Evolutionary conservation across 176 grass and related monocot species (phyloP), one percentile per base, ranked within the genome.

Genomic region (Paspalum vaginatum): DNA sequence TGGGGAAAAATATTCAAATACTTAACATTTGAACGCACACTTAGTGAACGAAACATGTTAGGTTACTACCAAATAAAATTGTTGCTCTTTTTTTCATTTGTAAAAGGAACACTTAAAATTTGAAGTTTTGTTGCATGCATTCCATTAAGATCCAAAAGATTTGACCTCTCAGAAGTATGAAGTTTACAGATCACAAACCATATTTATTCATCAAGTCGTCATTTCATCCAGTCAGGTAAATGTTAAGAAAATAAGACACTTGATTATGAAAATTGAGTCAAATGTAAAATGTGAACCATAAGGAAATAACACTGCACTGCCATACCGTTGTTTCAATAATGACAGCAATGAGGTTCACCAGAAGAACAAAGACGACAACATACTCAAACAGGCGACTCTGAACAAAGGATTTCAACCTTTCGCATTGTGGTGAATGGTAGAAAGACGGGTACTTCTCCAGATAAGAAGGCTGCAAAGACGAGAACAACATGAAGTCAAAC

Each of bases 271-370:
- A 83, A 61, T 20, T 51, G n/a, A 45, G 11, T 71, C 18, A 81
- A 86, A 37, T 25, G 17, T 61, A 81, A 75, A 71, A 80, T 66
- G 59, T 61, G 21, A 49, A 49, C 21, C 46, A 69, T 39, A 77
- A 75, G 37, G 53, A 83, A 64, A 63, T 20, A 58, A 53, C 54
- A 18, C 7, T 74, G 63, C 85, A 73, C 11, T 65, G 27, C 4
- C 83, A 61, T 94, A 98, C 95, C 88, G 84, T 93, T 85, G 95
- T 98, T 91, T 98, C 95, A 84, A 95, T 98, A 77, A 95, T 52
- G 81, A 98, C 95, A 70, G 95, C 92, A 42, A 94, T 81, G 56
- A 98, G 71, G 75, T 98, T 98, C 78, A 98, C 40, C 82, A 98
- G 45, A 69, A 98, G 92, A 77, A 91, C 77, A 79, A 68, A 98